These are phyloP conservation scores for Aspergillus sp. DNA, from an alignment of 2,329 filamentous ascomycete genomes.

Conservation along the genomic window DNA sequence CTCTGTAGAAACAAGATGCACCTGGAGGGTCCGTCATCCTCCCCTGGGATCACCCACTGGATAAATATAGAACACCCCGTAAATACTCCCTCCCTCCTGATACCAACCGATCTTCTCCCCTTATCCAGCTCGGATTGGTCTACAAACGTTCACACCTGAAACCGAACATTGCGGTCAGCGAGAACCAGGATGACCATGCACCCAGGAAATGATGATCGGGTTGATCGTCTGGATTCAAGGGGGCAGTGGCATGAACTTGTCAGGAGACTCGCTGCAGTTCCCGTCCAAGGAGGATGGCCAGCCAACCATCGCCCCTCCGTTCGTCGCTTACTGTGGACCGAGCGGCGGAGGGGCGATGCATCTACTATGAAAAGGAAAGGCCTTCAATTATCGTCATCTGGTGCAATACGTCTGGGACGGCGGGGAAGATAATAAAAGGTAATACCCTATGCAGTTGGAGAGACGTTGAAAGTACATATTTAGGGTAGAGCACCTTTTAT, in stretches of 20 bases:
- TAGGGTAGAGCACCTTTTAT: no score
- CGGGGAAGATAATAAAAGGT: not conserved
- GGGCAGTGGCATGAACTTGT: slow-evolving; percentile 14
- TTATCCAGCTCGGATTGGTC: not conserved
- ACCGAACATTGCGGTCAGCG: slow-evolving; percentile 9
- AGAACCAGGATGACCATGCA: slow-evolving; percentile 9
- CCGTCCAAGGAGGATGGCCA: slow-evolving; percentile 2
- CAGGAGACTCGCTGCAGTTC: slow-evolving; percentile 18
- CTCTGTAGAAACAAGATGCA: no score
- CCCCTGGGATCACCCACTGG: not conserved
- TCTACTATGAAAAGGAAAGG: not conserved
- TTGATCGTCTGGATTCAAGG: slow-evolving; percentile 9
- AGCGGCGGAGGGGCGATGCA: slow-evolving; percentile 8
- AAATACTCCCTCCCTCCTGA: not conserved
- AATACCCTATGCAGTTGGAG: no score
- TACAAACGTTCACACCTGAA: not conserved
- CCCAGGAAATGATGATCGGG: slow-evolving; percentile 4
- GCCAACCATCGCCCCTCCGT: slow-evolving; percentile 9
- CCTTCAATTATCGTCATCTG: not conserved
- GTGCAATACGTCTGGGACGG: not conserved
- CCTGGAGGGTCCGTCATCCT: not conserved
- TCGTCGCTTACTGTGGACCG: slow-evolving; percentile 11
- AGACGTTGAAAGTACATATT: no score
- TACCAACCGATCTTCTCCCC: not conserved
- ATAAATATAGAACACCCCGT: not conserved